Conservation (phyloP, 164 flowering plant genomes). For the Platanus orientalis region DNA sequence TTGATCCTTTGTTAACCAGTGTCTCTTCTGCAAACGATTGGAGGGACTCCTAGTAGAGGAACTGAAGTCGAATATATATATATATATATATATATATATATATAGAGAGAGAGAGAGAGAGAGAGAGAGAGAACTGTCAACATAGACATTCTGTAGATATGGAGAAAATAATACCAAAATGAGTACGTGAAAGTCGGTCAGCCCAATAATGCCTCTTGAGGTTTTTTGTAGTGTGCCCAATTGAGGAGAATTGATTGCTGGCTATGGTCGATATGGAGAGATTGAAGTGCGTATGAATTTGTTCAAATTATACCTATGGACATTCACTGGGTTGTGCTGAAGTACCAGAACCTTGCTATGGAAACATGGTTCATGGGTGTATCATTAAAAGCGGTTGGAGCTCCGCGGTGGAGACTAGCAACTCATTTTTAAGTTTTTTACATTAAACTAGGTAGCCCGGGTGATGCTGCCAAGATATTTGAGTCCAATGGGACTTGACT, state of each 20-base stretch:
- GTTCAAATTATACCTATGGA: constrained; percentile 55
- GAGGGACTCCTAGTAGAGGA: too few relatives aligned
- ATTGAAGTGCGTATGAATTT: constrained; percentile 31
- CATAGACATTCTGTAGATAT: too few relatives aligned
- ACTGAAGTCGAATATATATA: too few relatives aligned
- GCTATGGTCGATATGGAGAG: constrained; percentile 40
- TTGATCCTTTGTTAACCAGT: too few relatives aligned
- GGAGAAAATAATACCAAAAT: too few relatives aligned
- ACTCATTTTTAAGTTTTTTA: constrained; percentile 65
- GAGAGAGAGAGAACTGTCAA: too few relatives aligned
- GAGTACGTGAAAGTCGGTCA: constrained; percentile 33
- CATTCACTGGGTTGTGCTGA: constrained; percentile 51
- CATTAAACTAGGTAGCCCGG: constrained; percentile 27
- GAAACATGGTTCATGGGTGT: constrained; percentile 47
- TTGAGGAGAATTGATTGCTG: constrained; percentile 39
- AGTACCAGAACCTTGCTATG: constrained; percentile 25
- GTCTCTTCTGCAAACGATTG: too few relatives aligned
- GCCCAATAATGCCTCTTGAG: constrained; percentile 28
- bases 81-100: too few relatives aligned
- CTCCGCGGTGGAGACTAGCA: constrained; percentile 47
- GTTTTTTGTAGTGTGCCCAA: constrained; percentile 47
- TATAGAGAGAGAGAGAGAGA: too few relatives aligned
- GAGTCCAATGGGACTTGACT: constrained; percentile 24
- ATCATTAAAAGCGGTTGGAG: constrained; percentile 53
- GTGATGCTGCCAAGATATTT: constrained; percentile 43